These are phyloP conservation scores for Magnusiomyces sp. DNA, from an alignment of 1,139 yeast genomes.

Conservation along the genomic window DNA sequence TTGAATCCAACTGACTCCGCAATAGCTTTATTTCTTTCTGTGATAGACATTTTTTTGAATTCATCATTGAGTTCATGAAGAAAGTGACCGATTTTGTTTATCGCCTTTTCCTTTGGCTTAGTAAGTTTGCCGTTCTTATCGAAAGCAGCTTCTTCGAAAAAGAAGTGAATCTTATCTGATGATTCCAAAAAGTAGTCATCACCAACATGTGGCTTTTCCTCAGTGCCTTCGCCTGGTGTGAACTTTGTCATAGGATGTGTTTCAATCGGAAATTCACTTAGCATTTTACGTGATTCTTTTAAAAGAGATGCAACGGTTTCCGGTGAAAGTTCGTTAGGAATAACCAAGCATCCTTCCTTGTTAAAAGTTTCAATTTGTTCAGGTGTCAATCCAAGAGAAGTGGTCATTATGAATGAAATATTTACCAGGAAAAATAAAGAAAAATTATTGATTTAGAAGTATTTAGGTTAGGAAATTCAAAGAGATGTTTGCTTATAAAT, in stretches of 20 bases:
- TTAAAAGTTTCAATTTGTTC: slow-evolving; percentile 35
- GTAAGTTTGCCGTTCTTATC: slow-evolving; percentile 36
- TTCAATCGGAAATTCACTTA: slow-evolving; percentile 43
- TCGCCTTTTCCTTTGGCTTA: slow-evolving; percentile 47
- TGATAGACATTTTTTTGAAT: slow-evolving; percentile 46
- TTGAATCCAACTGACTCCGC: slow-evolving; percentile 45
- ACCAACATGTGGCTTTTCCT: slow-evolving; percentile 49
- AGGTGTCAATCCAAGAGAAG: slow-evolving; percentile 21
- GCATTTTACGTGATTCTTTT: slow-evolving; percentile 38
- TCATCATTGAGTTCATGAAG: slow-evolving; percentile 46
- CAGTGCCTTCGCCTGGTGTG: slow-evolving; percentile 50
- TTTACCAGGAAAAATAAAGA: background rate
- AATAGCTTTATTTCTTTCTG: slow-evolving; percentile 42
- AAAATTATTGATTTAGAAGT: background rate
- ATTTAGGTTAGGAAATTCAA: background rate
- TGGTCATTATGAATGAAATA: background rate
- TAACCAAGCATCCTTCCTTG: slow-evolving; percentile 53
- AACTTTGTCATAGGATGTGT: slow-evolving; percentile 65
- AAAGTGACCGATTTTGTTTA: slow-evolving; percentile 77
- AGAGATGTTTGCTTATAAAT: too few species aligned
- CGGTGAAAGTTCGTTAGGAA: slow-evolving; percentile 44
- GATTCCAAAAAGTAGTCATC: slow-evolving; percentile 65
- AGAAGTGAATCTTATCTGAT: slow-evolving; percentile 59
- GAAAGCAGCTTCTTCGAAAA: slow-evolving; percentile 68
- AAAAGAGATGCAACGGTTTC: slow-evolving; percentile 38